A percentile compares a stretch with the other conserved stretches of the same genome.
Evolutionary conservation across 2,329 filamentous ascomycete genomes (phyloP).

Genomic region (Cytospora mali): DNA sequence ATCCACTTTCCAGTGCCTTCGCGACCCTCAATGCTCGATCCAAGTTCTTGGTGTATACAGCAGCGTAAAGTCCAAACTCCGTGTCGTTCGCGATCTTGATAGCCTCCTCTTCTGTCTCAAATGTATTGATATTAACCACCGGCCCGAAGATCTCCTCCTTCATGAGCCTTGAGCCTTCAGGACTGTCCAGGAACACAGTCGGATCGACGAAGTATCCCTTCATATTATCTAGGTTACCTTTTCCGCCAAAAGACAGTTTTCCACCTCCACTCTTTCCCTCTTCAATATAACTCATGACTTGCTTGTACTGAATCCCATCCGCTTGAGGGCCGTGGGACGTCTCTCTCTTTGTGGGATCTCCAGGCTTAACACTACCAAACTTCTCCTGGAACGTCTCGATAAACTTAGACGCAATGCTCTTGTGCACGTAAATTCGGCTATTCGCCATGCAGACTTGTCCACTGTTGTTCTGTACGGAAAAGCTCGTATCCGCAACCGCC

Average conservation of each 20-base stretch:
- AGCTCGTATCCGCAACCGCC: conserved; percentile 56
- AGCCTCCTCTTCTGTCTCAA: conserved; percentile 59
- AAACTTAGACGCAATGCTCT: conserved; percentile 56
- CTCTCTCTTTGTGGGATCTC: conserved; percentile 39
- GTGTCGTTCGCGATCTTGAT: conserved; percentile 58
- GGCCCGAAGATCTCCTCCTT: conserved; percentile 67
- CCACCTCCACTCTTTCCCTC: conserved; percentile 43
- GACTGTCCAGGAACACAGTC: conserved; percentile 48
- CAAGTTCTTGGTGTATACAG: conserved; percentile 57
- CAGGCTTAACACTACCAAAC: conserved; percentile 44
- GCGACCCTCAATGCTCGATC: conserved; percentile 47
- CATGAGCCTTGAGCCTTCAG: conserved; percentile 51
- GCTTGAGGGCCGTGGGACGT: conserved; percentile 51
- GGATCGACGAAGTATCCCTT: conserved; percentile 48
- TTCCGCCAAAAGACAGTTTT: conserved; percentile 38
- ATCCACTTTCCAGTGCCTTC: conserved; percentile 60
- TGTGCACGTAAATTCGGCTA: conserved; percentile 60
- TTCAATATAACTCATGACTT: conserved; percentile 49
- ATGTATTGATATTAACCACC: conserved; percentile 60
- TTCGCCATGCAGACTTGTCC: conserved; percentile 65
- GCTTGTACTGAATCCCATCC: conserved; percentile 52
- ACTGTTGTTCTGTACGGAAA: conserved; percentile 53
- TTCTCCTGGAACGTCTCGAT: conserved; percentile 57
- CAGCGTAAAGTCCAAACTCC: conserved; percentile 58
- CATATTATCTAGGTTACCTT: conserved; percentile 34